A percentile compares a stretch with the other conserved stretches of the same genome.
These are phyloP conservation scores for Alternaria brassicicola DNA, from an alignment of 2,329 filamentous ascomycete species.

Conservation along the genomic window DNA sequence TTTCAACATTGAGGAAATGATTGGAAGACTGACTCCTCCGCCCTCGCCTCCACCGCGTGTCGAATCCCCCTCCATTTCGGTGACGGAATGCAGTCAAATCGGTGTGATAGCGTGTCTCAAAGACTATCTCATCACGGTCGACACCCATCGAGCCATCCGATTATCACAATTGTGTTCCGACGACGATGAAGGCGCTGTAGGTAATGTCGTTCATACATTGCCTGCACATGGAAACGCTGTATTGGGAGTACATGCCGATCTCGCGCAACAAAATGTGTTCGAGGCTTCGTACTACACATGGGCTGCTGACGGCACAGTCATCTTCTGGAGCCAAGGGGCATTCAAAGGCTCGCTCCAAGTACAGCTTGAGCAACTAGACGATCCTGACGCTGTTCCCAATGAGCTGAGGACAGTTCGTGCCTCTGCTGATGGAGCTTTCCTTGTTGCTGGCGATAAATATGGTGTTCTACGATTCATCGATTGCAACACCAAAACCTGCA, in stretches of 20 bases:
- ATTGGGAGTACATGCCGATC: slow-evolving; percentile 69
- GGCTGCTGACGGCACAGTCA: slow-evolving; percentile 79
- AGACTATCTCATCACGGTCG: slow-evolving; percentile 61
- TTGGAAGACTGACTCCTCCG: slow-evolving; percentile 37
- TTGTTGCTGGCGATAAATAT: slow-evolving; percentile 84
- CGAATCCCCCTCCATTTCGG: slow-evolving; percentile 39
- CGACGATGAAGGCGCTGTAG: slow-evolving; percentile 38
- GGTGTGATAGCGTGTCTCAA: slow-evolving; percentile 48
- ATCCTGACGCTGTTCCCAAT: slow-evolving; percentile 58
- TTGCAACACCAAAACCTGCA: slow-evolving; percentile 63
- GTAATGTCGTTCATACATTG: slow-evolving; percentile 51
- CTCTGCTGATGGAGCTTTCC: slow-evolving; percentile 65
- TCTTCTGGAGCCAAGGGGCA: slow-evolving; percentile 82
- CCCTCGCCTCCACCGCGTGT: slow-evolving; percentile 45
- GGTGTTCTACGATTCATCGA: slow-evolving; percentile 79
- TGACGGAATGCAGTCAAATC: slow-evolving; percentile 40
- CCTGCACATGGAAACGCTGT: slow-evolving; percentile 65
- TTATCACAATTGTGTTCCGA: slow-evolving; percentile 57
- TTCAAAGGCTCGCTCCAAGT: slow-evolving; percentile 69
- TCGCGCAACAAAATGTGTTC: slow-evolving; percentile 65
- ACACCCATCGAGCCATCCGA: slow-evolving; percentile 76
- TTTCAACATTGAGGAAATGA: slow-evolving; percentile 49
- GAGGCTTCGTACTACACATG: slow-evolving; percentile 85
- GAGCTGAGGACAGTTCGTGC: slow-evolving; percentile 65
- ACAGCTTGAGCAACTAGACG: slow-evolving; percentile 67